Conservation (phyloP, 2,329 filamentous ascomycete genomes). For the Phoma sp. region DNA sequence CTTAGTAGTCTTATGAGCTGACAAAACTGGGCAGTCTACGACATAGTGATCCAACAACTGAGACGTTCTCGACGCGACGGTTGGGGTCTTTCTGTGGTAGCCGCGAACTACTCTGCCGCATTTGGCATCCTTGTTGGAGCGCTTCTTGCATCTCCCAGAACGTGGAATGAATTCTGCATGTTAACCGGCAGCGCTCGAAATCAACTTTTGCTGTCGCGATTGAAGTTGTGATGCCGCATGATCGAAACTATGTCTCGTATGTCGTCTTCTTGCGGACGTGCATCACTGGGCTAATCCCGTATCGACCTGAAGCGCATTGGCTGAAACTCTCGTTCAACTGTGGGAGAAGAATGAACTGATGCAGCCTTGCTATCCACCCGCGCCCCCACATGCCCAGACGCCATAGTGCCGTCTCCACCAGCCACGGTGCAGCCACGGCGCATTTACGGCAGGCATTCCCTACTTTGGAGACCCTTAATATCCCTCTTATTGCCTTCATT, state of each 20-base stretch:
- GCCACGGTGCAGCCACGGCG: constrained; percentile 21
- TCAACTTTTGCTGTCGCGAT: constrained; percentile 6
- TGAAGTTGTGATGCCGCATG: background rate
- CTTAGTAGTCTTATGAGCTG: too few relatives aligned
- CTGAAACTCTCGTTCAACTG: constrained; percentile 15
- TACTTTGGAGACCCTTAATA: constrained; percentile 1
- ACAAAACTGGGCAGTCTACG: too few relatives aligned
- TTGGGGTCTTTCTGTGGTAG: too few relatives aligned
- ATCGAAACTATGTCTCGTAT: background rate
- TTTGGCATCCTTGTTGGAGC: background rate
- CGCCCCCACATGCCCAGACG: background rate
- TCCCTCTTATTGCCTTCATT: background rate
- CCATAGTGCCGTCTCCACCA: constrained; percentile 1
- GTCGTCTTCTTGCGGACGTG: too few relatives aligned
- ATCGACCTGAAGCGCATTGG: background rate
- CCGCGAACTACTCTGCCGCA: too few relatives aligned
- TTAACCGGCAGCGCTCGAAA: background rate
- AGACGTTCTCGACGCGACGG: background rate
- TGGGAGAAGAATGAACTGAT: constrained; percentile 9
- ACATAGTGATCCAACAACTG: background rate
- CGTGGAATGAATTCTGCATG: background rate
- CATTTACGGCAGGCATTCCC: constrained; percentile 32
- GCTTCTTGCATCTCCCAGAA: background rate
- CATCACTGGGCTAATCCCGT: too few relatives aligned
- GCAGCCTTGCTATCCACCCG: constrained; percentile 3